Base-by-base conservation (phyloP, 2,329 filamentous ascomycete species). In the Ilyonectria sp. region DNA sequence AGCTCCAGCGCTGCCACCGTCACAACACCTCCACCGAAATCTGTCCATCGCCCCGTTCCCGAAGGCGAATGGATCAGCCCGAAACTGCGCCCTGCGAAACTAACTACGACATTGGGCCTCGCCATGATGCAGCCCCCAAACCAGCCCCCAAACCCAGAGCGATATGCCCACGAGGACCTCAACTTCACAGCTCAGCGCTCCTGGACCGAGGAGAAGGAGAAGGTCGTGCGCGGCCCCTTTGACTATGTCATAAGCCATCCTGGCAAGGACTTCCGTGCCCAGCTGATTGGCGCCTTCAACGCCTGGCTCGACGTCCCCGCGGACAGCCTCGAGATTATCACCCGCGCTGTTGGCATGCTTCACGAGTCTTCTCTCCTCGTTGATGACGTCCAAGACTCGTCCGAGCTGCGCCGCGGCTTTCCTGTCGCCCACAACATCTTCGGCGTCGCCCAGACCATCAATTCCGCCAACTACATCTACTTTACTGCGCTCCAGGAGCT, bases 381-480 rank as follows among this genome's bases (percentile, higher is more conserved):
- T 63, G 94, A 97, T 81, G 94, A 97, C 79, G 94, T 97, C 7
- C 93, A 97, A 83, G 94, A 97, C 82, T 90, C 88, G 47, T 94
- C 92, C 2, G 82, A 90, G 69, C 86, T 97, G 31, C 91, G 94
- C 46, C 89, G 94, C 46, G 94, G 94, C 47, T 86, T 93, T 44
- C 94, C 94, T 13, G 94, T 95, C 21, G 93, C 94, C 3, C 93
- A 97, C 82, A 89, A 86, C 79, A 94, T 97, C 74, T 97, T 95
- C 77, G 94, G 94, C 69, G 90, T 92, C 4, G 91, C 94, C 6
- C 94, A 97, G 81, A 96, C 94, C 49, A 96, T 97, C 82, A 97
- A 97, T 81, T 92, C 91, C 56, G 93, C 94, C 70, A 97, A 97
- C 82, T 97, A 97, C 81, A 89, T 95, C 66, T 97, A 96, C 84